phyloP scores from a whole-genome alignment of 495 filamentous ascomycete genomes.

The Xylaria scruposa region DNA sequence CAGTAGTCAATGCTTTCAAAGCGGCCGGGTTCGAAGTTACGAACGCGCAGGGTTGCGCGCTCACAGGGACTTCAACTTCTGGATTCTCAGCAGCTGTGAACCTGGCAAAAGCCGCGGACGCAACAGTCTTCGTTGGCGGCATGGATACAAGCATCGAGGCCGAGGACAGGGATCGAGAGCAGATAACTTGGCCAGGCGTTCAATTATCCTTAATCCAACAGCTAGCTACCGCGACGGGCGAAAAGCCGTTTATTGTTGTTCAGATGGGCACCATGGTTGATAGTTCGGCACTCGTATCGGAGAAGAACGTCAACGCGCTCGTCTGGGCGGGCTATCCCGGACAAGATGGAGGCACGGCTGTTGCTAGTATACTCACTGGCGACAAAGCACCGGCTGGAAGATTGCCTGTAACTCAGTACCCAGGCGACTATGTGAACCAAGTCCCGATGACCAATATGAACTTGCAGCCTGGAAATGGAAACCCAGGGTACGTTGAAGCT shows the following conservation, averaged over 20 bases:
- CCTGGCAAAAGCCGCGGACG: constrained; percentile 46
- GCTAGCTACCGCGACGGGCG: constrained; percentile 43
- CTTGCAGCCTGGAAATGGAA: constrained; percentile 42
- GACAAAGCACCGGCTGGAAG: constrained; percentile 62
- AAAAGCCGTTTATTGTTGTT: constrained; percentile 52
- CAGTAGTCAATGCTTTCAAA: constrained; percentile 58
- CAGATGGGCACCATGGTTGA: constrained; percentile 63
- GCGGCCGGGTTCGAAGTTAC: constrained; percentile 53
- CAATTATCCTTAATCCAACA: constrained; percentile 51
- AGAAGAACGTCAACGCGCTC: constrained; percentile 59
- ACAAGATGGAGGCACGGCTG: constrained; percentile 60
- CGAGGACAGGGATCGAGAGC: constrained; percentile 49
- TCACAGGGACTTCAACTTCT: constrained; percentile 47
- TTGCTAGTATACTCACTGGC: constrained; percentile 61
- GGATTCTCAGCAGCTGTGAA: constrained; percentile 14
- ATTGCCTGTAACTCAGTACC: constrained; percentile 65
- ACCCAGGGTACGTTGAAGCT: constrained; percentile 42
- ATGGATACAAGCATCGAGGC: constrained; percentile 49
- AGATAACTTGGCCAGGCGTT: constrained; percentile 52
- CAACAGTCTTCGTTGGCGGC: constrained; percentile 54
- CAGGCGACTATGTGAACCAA: constrained; percentile 46
- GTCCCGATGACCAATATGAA: constrained; percentile 53
- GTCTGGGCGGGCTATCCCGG: constrained; percentile 63
- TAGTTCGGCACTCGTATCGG: constrained; percentile 54
- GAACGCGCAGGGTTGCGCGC: constrained; percentile 55